A percentile compares a stretch with the other conserved stretches of the same genome.
These are phyloP conservation scores for Teunomyces stri DNA, from an alignment of 805 yeast genomes.

Conservation along the genomic window DNA sequence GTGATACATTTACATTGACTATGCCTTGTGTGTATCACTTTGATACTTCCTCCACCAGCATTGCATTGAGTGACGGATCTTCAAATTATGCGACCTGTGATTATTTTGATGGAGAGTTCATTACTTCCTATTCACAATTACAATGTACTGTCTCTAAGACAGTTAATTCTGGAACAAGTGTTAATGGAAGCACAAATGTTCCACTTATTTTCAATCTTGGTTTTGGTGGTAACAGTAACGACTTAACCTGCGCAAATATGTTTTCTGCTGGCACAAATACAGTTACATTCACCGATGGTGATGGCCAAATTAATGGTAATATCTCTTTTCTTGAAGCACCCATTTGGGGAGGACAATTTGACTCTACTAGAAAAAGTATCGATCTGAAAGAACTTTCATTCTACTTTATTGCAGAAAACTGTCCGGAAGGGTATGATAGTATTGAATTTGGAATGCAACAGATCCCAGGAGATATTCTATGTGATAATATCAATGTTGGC, in stretches of 20 bases:
- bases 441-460: no score
- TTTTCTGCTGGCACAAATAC: constrained; percentile 12
- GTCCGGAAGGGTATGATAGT: no score
- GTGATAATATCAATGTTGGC: no score
- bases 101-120: constrained; percentile 5
- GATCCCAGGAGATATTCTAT: no score
- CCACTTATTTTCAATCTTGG: constrained; percentile 19
- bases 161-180: constrained; percentile 12
- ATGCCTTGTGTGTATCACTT: constrained; percentile 28
- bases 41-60: constrained; percentile 9
- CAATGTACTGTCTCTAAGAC: constrained; percentile 16
- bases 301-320: constrained; percentile 4
- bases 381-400: no score
- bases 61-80: constrained; percentile 9
- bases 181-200: constrained; percentile 14
- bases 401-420: no score
- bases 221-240: constrained; percentile 11
- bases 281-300: constrained; percentile 17
- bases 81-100: constrained; percentile 10
- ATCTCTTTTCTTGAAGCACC: no score
- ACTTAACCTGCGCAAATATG: constrained; percentile 7
- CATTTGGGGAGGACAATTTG: no score
- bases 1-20: constrained; percentile 26
- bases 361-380: no score
- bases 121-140: constrained; percentile 9